phyloP scores from a whole-genome alignment of 75 land plant species.

The Cupressus sempervirens region DNA sequence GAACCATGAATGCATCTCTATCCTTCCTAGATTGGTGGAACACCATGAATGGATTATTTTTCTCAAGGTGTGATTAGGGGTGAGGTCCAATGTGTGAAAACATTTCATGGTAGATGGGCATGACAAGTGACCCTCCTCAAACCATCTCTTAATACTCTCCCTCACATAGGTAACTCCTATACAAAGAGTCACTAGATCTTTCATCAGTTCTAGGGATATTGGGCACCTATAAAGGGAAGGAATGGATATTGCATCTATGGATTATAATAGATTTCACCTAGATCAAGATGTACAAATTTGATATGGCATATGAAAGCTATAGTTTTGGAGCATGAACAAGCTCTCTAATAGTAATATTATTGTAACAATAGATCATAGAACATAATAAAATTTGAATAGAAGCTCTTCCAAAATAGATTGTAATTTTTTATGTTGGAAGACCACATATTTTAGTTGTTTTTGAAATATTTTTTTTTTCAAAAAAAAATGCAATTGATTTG shows the following conservation, averaged over 20 bases:
- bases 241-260: conserved; percentile 20
- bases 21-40: conserved; percentile 17
- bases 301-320: too few species aligned
- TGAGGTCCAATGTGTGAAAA: conserved; percentile 25
- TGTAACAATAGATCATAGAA: too few species aligned
- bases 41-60: conserved; percentile 59
- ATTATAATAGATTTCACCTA: neutral
- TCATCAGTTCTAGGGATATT: conserved; percentile 51
- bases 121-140: conserved; percentile 23
- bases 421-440: too few species aligned
- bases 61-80: conserved; percentile 56
- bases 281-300: neutral
- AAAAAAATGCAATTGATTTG: too few species aligned
- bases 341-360: too few species aligned
- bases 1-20: conserved; percentile 23
- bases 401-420: too few species aligned
- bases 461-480: too few species aligned
- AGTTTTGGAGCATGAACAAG: too few species aligned
- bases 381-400: too few species aligned
- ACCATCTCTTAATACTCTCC: conserved; percentile 55
- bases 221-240: conserved; percentile 57
- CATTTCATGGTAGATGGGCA: conserved; percentile 59
- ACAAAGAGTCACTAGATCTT: conserved; percentile 52
- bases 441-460: too few species aligned
- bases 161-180: conserved; percentile 66